Conservation (phyloP, 2,329 filamentous ascomycete species). For the Rhinocladiella similis region DNA sequence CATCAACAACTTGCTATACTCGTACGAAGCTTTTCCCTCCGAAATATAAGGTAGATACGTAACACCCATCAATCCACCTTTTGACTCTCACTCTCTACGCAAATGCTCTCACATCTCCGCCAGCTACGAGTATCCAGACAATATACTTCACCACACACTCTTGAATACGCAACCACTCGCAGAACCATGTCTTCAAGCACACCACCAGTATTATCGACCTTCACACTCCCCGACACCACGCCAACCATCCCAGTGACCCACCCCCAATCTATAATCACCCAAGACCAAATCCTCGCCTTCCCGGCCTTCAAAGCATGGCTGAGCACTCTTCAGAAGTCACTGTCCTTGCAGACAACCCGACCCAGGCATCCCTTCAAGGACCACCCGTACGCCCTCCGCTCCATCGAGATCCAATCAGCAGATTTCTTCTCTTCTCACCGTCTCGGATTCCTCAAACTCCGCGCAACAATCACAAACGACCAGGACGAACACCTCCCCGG, state of each 20-base stretch:
- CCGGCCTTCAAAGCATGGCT: slow-evolving; percentile 59
- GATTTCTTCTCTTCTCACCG: slow-evolving; percentile 53
- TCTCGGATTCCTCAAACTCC: slow-evolving; percentile 59
- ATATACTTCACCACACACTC: not conserved
- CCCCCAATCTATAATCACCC: slow-evolving; percentile 41
- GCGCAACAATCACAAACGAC: slow-evolving; percentile 54
- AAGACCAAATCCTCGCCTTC: slow-evolving; percentile 43
- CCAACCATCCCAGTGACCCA: slow-evolving; percentile 37
- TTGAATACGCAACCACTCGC: not conserved
- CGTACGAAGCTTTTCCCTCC: too few relatives aligned
- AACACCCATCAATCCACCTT: not conserved
- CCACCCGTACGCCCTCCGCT: slow-evolving; percentile 52
- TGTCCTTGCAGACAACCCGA: slow-evolving; percentile 45
- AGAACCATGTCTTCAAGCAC: not conserved
- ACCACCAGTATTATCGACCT: too few relatives aligned
- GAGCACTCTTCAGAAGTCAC: slow-evolving; percentile 48
- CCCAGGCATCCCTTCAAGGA: slow-evolving; percentile 52
- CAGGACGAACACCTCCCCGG: slow-evolving; percentile 54
- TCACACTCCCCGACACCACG: slow-evolving; percentile 16
- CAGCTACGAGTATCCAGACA: too few relatives aligned
- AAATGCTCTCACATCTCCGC: too few relatives aligned
- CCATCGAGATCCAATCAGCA: slow-evolving; percentile 55
- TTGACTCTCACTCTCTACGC: not conserved
- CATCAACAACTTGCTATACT: too few relatives aligned
- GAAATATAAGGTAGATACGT: too few relatives aligned